A percentile compares a stretch with the other conserved stretches of the same genome.
These are phyloP conservation scores for Leersia perrieri DNA, from an alignment of 176 grass and related monocot species.

Conservation along the genomic window DNA sequence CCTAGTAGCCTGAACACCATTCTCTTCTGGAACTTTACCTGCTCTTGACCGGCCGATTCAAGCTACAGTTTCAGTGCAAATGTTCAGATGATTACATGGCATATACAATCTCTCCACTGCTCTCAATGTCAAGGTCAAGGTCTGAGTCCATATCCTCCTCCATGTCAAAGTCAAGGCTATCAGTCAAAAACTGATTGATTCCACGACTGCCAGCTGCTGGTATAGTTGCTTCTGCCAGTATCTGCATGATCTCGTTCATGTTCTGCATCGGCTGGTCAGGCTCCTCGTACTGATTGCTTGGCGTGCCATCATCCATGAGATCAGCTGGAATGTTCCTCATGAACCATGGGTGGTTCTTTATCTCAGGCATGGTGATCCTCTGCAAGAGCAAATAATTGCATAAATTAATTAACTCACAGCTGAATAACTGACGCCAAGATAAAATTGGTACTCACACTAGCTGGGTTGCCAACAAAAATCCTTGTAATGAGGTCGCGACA, in stretches of 20 bases:
- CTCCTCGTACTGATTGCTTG: constrained; percentile 58
- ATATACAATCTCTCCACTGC: constrained; percentile 57
- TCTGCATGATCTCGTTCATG: constrained; percentile 76
- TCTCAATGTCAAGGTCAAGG: constrained; percentile 55
- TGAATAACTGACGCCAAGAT: not conserved
- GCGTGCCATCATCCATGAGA: constrained; percentile 51
- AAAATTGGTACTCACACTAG: constrained; percentile 31
- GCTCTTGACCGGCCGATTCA: not conserved
- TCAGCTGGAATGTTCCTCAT: constrained; percentile 69
- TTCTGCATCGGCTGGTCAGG: constrained; percentile 75
- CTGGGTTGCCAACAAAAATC: constrained; percentile 59
- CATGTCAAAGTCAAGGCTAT: constrained; percentile 48
- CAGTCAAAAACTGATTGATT: constrained; percentile 42
- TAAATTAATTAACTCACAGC: not conserved
- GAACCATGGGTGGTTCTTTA: constrained; percentile 70
- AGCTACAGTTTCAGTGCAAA: not conserved
- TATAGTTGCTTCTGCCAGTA: constrained; percentile 68
- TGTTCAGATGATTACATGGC: constrained; percentile 37
- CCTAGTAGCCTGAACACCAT: not conserved
- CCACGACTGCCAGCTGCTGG: constrained; percentile 26
- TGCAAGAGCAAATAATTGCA: constrained; percentile 9
- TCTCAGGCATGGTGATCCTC: constrained; percentile 88
- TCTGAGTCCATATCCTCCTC: constrained; percentile 66
- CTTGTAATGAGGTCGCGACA: constrained; percentile 50
- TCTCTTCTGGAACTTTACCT: not conserved